Conservation (phyloP, 2,329 filamentous ascomycete genomes). For the Penicillium digitatum region DNA sequence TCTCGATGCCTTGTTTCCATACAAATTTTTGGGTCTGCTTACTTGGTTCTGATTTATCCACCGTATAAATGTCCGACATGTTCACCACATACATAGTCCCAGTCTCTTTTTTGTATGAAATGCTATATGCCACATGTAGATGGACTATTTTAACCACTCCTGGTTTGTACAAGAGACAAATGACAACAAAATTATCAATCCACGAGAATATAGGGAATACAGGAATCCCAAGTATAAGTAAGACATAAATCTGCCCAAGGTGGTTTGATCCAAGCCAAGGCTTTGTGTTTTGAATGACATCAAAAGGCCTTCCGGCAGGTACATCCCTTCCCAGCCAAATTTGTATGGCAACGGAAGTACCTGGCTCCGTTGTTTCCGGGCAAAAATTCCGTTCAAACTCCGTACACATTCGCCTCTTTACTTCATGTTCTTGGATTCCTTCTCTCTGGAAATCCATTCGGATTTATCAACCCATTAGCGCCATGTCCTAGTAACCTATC, state of each 20-base stretch:
- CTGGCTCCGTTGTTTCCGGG: constrained; percentile 21
- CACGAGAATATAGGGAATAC: no score
- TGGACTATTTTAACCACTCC: no score
- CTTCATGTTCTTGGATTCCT: not conserved
- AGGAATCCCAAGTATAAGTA: not conserved
- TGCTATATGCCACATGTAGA: not conserved
- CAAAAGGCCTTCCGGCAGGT: constrained; percentile 27
- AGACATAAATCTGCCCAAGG: not conserved
- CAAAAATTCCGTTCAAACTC: constrained; percentile 4
- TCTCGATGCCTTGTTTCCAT: no score
- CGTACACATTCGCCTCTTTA: constrained; percentile 1
- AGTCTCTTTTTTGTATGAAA: not conserved
- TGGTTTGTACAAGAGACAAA: no score
- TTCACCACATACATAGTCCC: not conserved
- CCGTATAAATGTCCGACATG: not conserved
- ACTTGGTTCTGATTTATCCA: no score
- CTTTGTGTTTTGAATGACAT: constrained; percentile 23
- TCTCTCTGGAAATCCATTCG: not conserved
- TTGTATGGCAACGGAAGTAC: constrained; percentile 20
- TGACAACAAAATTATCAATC: not conserved
- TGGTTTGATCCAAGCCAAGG: not conserved
- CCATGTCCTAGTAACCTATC: constrained; percentile 9
- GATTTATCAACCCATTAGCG: not conserved
- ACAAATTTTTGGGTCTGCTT: no score
- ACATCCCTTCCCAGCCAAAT: constrained; percentile 10